Evolutionary conservation across 352 stramenopile genomes (phyloP).

Genomic region (Phytophthora constricta): DNA sequence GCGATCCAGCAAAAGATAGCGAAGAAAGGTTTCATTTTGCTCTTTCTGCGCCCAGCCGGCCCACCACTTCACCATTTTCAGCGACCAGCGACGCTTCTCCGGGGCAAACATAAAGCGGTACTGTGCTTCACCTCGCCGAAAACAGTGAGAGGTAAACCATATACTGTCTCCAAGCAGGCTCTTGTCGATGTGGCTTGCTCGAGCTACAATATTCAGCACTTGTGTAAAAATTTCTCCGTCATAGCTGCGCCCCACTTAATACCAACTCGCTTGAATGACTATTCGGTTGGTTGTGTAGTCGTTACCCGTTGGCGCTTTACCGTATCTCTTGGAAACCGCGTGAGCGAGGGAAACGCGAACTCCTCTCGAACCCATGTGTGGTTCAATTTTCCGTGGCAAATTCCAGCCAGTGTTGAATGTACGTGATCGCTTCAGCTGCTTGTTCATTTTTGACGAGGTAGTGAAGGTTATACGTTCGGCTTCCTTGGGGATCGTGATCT

Average conservation of each 20-base stretch:
- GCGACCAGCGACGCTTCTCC: slow-evolving; percentile 7
- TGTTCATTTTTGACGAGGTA: neutral
- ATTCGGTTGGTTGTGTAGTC: too few species aligned
- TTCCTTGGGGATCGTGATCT: neutral
- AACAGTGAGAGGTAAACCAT: slow-evolving; percentile 17
- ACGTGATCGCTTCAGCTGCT: neutral
- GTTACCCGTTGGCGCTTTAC: too few species aligned
- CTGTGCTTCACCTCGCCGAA: slow-evolving; percentile 18
- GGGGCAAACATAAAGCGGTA: slow-evolving; percentile 37
- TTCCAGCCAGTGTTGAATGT: neutral
- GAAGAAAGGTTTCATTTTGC: slow-evolving; percentile 1
- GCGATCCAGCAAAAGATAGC: slow-evolving; percentile 3
- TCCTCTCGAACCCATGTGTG: neutral
- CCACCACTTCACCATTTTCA: slow-evolving; percentile 35
- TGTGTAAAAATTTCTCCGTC: slow-evolving; percentile 21
- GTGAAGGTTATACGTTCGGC: neutral
- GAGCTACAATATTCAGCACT: slow-evolving; percentile 15
- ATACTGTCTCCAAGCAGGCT: slow-evolving; percentile 6
- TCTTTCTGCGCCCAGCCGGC: slow-evolving; percentile 18
- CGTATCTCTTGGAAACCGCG: neutral
- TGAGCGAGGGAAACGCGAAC: slow-evolving; percentile 9
- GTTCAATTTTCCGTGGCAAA: neutral
- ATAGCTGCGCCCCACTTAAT: neutral
- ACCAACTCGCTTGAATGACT: neutral
- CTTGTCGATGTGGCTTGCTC: neutral